Percentiles rank a stretch among this genome's conserved stretches.
Evolutionary conservation across 768 basidiomycete genomes (phyloP).

Genomic region (Auriscalpium orientale): DNA sequence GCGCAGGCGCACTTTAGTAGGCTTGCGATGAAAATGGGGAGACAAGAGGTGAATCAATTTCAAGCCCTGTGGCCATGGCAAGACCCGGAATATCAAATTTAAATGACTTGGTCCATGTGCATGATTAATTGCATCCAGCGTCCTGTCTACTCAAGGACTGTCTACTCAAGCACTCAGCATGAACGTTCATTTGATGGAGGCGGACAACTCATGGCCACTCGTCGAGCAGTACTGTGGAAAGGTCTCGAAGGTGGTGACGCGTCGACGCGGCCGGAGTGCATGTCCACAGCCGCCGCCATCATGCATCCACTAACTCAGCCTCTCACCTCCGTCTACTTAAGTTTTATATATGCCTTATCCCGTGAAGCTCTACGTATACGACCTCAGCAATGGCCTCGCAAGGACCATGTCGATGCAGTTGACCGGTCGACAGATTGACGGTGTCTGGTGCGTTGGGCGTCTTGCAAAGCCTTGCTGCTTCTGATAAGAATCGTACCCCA

Average conservation of each 20-base stretch:
- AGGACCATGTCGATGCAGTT: slow-evolving; percentile 69
- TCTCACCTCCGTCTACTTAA: not conserved
- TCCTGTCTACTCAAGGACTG: no score
- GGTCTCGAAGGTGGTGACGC: not conserved
- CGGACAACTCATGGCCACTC: no score
- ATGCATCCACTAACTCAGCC: not conserved
- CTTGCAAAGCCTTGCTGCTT: not conserved
- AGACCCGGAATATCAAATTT: no score
- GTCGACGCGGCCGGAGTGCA: slow-evolving; percentile 6
- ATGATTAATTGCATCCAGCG: no score
- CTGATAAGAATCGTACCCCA: slow-evolving; percentile 22
- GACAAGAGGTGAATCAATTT: no score
- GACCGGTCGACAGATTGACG: slow-evolving; percentile 86
- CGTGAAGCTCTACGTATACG: slow-evolving; percentile 86
- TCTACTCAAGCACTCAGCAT: no score
- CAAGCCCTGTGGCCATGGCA: no score
- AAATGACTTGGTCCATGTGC: no score
- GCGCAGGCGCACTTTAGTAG: no score
- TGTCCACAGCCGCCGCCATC: not conserved
- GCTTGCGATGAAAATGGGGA: no score
- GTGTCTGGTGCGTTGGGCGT: slow-evolving; percentile 66
- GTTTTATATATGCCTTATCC: slow-evolving; percentile 12
- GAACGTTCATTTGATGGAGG: no score
- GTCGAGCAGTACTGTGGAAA: no score
- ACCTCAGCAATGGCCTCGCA: slow-evolving; percentile 84